Conservation (phyloP, 2,329 filamentous ascomycete species). For the Rutstroemia sp. region DNA sequence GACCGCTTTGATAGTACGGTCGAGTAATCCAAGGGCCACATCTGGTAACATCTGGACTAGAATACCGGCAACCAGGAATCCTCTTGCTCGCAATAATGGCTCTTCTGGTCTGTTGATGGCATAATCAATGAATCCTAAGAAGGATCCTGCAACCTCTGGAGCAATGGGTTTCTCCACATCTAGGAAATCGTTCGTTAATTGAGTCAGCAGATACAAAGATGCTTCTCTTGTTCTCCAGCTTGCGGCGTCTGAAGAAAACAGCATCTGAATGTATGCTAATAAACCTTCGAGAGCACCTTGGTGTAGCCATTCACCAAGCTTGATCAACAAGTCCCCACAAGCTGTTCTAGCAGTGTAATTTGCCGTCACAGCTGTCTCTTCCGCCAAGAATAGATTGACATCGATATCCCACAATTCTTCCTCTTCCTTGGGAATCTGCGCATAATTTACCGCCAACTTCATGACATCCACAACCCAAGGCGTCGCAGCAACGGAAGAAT, state of each 20-base stretch:
- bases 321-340: conserved; percentile 85
- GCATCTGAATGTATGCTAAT: conserved; percentile 64
- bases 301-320: conserved; percentile 84
- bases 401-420: conserved; percentile 96
- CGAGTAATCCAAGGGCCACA: conserved; percentile 55
- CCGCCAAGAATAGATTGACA: conserved; percentile 88
- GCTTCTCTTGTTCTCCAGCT: conserved; percentile 67
- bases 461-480: conserved; percentile 85
- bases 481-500: conserved; percentile 52
- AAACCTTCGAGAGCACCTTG: conserved; percentile 70
- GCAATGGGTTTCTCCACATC: conserved; percentile 69
- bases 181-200: conserved; percentile 74
- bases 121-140: conserved; percentile 73
- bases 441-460: conserved; percentile 76
- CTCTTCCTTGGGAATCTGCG: conserved; percentile 86
- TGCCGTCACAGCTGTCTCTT: conserved; percentile 88
- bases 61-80: conserved; percentile 77
- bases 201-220: conserved; percentile 76
- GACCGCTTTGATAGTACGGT: conserved; percentile 69
- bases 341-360: conserved; percentile 95
- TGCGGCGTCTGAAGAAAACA: conserved; percentile 53
- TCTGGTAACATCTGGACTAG: conserved; percentile 62
- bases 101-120: conserved; percentile 63
- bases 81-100: conserved; percentile 75
- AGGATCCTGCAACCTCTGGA: conserved; percentile 60